Base-by-base conservation (phyloP, 2,329 filamentous ascomycete species). In the Lachnellula hyalina region DNA sequence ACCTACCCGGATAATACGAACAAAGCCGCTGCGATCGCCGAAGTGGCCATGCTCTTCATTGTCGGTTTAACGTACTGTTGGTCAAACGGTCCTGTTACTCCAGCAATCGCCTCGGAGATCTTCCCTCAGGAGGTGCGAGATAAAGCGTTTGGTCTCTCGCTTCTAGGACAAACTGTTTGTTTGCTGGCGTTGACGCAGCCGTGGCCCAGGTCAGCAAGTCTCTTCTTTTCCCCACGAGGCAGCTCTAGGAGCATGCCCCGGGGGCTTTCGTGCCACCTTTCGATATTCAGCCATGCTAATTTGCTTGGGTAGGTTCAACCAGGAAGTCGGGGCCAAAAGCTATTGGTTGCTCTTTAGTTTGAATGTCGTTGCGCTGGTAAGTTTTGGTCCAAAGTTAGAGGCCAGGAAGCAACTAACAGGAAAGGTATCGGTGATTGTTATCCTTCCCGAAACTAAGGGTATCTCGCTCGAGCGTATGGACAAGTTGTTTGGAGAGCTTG, bases 391-490 rank as follows among this genome's bases (percentile, higher is more conserved):
- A 2, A 15, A 8, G 4, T 41, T 44, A 34, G 2, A 14, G 15
- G 19, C 2, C 2, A 4, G 5, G 36, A 46, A 25, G 21, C 6
- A 25, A 28, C 46, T 55, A 41, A 48, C 48, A 19, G n/a, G 35
- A 52, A 41, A 54, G 51, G 57, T 75, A 4, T 82, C 76, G 63
- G 73, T 79, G 3, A 79, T 72, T 59, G 75, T 78, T 61, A 75
- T 74, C 47, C 68, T 82, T 1, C 80, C 80, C 0, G 79, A 82
- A 63, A 83, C 80, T 2, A 82, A 80, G 64, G 76, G 76, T 42
- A 72, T 77, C 15, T 76, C 76, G 2, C 72, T 82, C 3, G 80
- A 83, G 62, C 76, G 77, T 35, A 79, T 82, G 71, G 79, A 82
- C 57, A 70, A 71, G 2, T 70, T 82, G 3, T 82, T 82, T 76